Conservation (phyloP, 2,329 filamentous ascomycete species). For the Nigrograna mackinnonii region DNA sequence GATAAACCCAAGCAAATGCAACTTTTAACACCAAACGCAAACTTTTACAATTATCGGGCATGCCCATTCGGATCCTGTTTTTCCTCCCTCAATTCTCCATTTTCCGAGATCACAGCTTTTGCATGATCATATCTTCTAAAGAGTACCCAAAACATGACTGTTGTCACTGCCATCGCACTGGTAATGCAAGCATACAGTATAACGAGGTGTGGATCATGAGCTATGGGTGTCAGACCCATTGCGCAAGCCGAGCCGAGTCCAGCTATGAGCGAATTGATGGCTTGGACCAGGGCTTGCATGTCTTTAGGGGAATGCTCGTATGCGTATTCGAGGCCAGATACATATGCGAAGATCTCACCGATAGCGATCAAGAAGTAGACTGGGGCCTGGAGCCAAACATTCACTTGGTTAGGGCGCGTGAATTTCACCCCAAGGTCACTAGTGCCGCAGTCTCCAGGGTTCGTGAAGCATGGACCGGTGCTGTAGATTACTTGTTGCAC, state of each 20-base stretch:
- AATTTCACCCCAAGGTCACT: not conserved
- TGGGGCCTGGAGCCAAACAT: constrained; percentile 46
- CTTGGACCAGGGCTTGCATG: constrained; percentile 45
- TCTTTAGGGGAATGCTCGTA: constrained; percentile 47
- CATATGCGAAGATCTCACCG: constrained; percentile 48
- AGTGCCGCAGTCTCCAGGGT: constrained; percentile 39
- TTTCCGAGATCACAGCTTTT: too few relatives aligned
- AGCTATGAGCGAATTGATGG: constrained; percentile 35
- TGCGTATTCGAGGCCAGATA: constrained; percentile 48
- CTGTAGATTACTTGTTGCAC: constrained; percentile 37
- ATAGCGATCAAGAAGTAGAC: constrained; percentile 44
- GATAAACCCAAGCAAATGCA: too few relatives aligned
- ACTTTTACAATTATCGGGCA: too few relatives aligned
- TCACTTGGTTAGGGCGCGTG: constrained; percentile 33
- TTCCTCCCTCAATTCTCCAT: too few relatives aligned
- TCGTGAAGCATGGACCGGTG: constrained; percentile 28
- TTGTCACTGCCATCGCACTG: constrained; percentile 12
- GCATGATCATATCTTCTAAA: constrained; percentile 25
- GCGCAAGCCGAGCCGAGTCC: constrained; percentile 34
- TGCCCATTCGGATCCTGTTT: too few relatives aligned
- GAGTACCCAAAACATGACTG: constrained; percentile 23
- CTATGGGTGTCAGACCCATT: constrained; percentile 32
- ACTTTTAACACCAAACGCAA: too few relatives aligned
- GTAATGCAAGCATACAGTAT: constrained; percentile 27
- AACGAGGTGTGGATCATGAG: constrained; percentile 32